Conservation (phyloP, 495 filamentous ascomycete genomes). For the Glutinoglossum americanum region DNA sequence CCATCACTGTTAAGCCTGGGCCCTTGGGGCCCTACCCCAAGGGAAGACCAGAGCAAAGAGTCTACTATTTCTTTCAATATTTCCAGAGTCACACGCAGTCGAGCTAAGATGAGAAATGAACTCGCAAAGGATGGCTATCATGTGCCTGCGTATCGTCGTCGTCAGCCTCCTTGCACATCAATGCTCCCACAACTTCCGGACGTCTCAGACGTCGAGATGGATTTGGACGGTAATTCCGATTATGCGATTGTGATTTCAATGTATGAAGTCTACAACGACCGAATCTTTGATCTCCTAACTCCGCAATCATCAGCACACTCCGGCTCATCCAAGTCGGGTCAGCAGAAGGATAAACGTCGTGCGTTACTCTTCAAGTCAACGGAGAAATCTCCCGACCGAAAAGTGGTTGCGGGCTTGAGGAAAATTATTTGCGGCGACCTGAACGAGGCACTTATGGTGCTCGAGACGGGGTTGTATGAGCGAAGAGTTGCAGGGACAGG, state of each 20-base stretch:
- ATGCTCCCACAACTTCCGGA: constrained; percentile 50
- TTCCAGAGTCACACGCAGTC: constrained; percentile 10
- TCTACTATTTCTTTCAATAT: constrained; percentile 7
- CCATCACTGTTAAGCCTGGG: constrained; percentile 11
- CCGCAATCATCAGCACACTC: constrained; percentile 21
- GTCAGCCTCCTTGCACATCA: constrained; percentile 37
- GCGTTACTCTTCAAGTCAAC: constrained; percentile 75
- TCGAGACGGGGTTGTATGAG: constrained; percentile 77
- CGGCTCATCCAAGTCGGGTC: constrained; percentile 18
- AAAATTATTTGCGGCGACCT: constrained; percentile 77
- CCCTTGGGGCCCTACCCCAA: background rate
- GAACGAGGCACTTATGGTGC: constrained; percentile 70
- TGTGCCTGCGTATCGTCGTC: constrained; percentile 29
- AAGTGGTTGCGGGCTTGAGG: constrained; percentile 74
- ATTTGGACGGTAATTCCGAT: constrained; percentile 49
- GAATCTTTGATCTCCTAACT: constrained; percentile 77
- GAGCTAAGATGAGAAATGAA: constrained; percentile 18
- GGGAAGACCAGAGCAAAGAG: constrained; percentile 2
- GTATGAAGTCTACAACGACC: constrained; percentile 99
- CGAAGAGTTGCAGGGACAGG: constrained; percentile 76
- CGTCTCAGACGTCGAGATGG: constrained; percentile 43
- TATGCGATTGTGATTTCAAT: constrained; percentile 84
- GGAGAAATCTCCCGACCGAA: constrained; percentile 61
- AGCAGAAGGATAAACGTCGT: constrained; percentile 47
- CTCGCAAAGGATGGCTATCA: constrained; percentile 26